phyloP scores from a whole-genome alignment of 2,329 filamentous ascomycete species.

The Elsinoe perseae region DNA sequence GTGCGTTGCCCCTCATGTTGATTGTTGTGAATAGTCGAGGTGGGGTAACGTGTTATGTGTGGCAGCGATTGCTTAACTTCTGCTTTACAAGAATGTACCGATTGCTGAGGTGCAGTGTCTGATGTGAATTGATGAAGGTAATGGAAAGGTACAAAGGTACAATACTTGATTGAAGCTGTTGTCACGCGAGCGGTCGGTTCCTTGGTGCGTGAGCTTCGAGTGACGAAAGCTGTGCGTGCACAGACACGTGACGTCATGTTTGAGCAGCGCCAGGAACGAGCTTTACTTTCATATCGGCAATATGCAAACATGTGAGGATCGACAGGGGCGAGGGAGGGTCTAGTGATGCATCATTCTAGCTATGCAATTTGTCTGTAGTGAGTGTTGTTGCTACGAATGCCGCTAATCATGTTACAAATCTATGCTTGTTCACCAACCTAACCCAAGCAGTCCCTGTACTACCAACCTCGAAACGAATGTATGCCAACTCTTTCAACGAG shows the following conservation, averaged over 20 bases:
- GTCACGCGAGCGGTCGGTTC: conserved; percentile 7
- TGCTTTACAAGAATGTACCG: too few species aligned
- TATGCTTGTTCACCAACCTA: background rate
- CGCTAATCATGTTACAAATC: background rate
- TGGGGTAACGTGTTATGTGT: background rate
- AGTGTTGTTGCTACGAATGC: conserved; percentile 1
- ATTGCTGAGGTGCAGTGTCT: background rate
- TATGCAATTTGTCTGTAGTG: background rate
- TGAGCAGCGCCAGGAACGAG: background rate
- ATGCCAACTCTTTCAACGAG: background rate
- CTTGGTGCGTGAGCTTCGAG: conserved; percentile 10
- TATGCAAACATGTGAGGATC: background rate
- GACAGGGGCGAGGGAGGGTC: background rate
- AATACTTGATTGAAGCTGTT: background rate
- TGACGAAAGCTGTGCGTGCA: conserved; percentile 14
- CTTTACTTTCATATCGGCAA: background rate
- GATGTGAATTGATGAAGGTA: background rate
- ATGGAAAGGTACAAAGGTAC: background rate
- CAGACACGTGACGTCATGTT: conserved; percentile 7
- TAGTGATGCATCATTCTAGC: conserved; percentile 8
- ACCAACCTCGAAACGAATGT: background rate
- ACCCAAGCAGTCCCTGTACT: background rate
- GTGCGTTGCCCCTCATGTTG: conserved; percentile 55
- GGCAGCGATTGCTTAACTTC: background rate
- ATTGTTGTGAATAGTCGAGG: conserved; percentile 12